These are phyloP conservation scores for Chalciporus piperatoides DNA, from an alignment of 1,284 basidiomycete genomes.

Conservation along the genomic window DNA sequence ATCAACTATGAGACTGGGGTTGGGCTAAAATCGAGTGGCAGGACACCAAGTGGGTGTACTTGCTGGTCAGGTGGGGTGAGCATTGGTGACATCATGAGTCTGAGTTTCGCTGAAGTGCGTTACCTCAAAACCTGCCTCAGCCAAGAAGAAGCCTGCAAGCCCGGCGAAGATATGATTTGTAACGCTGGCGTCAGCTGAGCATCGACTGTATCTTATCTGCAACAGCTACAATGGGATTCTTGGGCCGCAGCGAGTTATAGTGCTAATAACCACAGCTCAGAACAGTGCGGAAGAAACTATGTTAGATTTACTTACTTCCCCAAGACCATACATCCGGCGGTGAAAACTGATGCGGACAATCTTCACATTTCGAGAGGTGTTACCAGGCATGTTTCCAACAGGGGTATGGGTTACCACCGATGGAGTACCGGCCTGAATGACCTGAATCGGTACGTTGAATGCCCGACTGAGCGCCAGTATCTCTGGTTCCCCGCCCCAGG, in stretches of 20 bases:
- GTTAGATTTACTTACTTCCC: constrained; percentile 63
- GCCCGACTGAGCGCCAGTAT: constrained; percentile 85
- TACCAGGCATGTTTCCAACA: constrained; percentile 31
- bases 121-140: background rate
- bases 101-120: background rate
- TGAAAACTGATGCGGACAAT: constrained; percentile 86
- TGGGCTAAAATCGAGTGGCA: background rate
- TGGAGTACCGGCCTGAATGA: constrained; percentile 83
- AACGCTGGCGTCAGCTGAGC: constrained; percentile 29
- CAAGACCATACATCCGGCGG: constrained; percentile 86
- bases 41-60: background rate
- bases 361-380: constrained; percentile 39
- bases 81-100: background rate
- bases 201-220: constrained; percentile 41
- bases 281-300: background rate
- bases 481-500: constrained; percentile 98
- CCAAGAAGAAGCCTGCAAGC: background rate
- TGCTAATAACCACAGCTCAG: constrained; percentile 49
- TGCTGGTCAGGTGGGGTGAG: background rate
- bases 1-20: background rate
- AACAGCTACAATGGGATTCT: constrained; percentile 38
- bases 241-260: constrained; percentile 80
- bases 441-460: constrained; percentile 87
- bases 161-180: background rate
- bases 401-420: constrained; percentile 81